Evolutionary conservation across 805 yeast genomes (phyloP).

Genomic region (Spathaspora boniae): DNA sequence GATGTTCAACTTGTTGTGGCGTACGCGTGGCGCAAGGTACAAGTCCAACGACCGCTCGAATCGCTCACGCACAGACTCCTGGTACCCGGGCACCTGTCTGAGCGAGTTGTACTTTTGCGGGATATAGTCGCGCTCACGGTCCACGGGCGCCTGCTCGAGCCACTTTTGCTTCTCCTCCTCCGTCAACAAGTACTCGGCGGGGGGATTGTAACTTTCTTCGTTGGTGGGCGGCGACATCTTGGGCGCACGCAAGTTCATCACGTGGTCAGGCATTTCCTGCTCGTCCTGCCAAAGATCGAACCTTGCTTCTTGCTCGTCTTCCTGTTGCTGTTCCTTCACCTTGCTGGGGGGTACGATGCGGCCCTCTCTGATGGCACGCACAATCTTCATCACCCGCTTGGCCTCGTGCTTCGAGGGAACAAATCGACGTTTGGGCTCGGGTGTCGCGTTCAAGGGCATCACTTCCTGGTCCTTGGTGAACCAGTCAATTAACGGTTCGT

Average conservation of each 20-base stretch:
- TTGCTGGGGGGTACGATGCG: slow-evolving; percentile 75
- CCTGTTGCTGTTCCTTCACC: slow-evolving; percentile 50
- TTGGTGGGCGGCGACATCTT: slow-evolving; percentile 93
- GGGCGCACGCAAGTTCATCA: slow-evolving; percentile 93
- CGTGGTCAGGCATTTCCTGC: slow-evolving; percentile 61
- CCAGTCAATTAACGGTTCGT: slow-evolving; percentile 95
- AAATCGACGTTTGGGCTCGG: slow-evolving; percentile 96
- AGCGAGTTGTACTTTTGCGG: slow-evolving; percentile 81
- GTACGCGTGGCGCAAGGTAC: slow-evolving; percentile 93
- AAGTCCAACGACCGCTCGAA: slow-evolving; percentile 93
- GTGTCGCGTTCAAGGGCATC: slow-evolving; percentile 90
- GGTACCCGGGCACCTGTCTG: slow-evolving; percentile 92
- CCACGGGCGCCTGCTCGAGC: slow-evolving; percentile 67
- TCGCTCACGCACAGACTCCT: slow-evolving; percentile 78
- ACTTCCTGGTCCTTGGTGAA: slow-evolving; percentile 79
- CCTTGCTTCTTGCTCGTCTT: slow-evolving; percentile 36
- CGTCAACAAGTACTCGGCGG: slow-evolving; percentile 83
- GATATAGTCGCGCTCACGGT: slow-evolving; percentile 71
- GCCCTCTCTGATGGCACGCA: slow-evolving; percentile 94
- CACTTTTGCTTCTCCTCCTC: slow-evolving; percentile 74
- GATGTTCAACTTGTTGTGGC: slow-evolving; percentile 83
- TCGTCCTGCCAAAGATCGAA: slow-evolving; percentile 83
- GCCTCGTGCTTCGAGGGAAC: slow-evolving; percentile 97
- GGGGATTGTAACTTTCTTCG: slow-evolving; percentile 97
- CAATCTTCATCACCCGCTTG: slow-evolving; percentile 92